phyloP scores from a whole-genome alignment of 805 yeast species.

The Teunomyces aglyptinius region DNA sequence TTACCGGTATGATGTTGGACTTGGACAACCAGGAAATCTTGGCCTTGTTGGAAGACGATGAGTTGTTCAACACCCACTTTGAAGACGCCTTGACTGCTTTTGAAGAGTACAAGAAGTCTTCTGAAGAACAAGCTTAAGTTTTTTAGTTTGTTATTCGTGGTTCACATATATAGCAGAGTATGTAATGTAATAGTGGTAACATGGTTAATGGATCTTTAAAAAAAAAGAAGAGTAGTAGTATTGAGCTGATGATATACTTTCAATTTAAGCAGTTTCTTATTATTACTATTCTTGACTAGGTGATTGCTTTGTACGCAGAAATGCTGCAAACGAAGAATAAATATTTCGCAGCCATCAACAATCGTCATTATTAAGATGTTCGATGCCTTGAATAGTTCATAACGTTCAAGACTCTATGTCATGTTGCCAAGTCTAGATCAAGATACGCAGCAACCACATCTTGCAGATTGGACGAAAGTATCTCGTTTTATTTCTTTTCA shows the following conservation, averaged over 20 bases:
- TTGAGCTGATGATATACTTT: not conserved
- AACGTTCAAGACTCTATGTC: too few species aligned
- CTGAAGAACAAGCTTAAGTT: constrained; percentile 26
- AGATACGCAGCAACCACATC: too few species aligned
- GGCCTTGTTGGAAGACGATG: constrained; percentile 86
- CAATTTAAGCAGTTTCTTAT: not conserved
- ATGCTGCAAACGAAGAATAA: too few species aligned
- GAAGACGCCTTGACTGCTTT: constrained; percentile 94
- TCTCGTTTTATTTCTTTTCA: too few species aligned
- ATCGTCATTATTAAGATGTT: too few species aligned
- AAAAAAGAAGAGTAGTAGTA: constrained; percentile 16
- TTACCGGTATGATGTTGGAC: constrained; percentile 98
- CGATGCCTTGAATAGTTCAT: too few species aligned
- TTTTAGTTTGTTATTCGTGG: constrained; percentile 6
- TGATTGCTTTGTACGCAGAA: too few species aligned
- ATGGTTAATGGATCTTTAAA: constrained; percentile 25
- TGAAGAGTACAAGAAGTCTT: constrained; percentile 77
- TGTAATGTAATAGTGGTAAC: constrained; percentile 17
- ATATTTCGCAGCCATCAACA: too few species aligned
- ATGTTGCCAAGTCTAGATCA: too few species aligned
- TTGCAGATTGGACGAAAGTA: too few species aligned
- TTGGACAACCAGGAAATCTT: constrained; percentile 89
- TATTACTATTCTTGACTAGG: not conserved
- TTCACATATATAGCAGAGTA: constrained; percentile 20
- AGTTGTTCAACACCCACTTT: constrained; percentile 83